Base-by-base conservation (phyloP, 1,139 yeast species). In the Hemisphaericaspora xylanilytica region DNA sequence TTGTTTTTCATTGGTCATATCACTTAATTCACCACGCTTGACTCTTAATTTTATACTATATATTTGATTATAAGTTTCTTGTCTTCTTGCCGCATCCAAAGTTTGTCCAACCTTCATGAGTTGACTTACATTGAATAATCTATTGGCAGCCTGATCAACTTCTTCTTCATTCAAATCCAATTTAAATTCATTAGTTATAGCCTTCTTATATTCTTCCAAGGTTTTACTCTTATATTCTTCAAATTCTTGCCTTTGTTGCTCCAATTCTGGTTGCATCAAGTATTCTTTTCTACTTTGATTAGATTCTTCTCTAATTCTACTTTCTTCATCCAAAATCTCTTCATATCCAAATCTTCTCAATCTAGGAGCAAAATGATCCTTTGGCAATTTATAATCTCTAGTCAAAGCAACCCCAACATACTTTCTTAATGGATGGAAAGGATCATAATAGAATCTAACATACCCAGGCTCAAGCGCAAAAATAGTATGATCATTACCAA, bases 401-500 rank as follows among this genome's bases (percentile, higher is more conserved):
- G 70, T 70, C 43, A 92, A 72, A 2, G 95, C 90, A 38, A 92
- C 81, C 30, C 98, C 98, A 41, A 89, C 88, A 56, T 86, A 86
- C 59, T 84, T 85, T 61, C 97, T 80, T 57, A 81, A 78, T 32
- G 97, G 97, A 57, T 92, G 98, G 73, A 90, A 90, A n/a, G 98
- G 98, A 66, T 92, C 97, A 48, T 81, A 70, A 61, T 92, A 92
- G 65, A 80, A 92, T 49, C 95, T 78, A 35, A 92, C 97, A 59
- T 71, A 89, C 17, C 98, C 98, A 2, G 97, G 96, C 56, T 92
- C 97, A 33, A 73, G 58, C 2, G 98, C 97, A 64, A 74, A 89
- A 28, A 92, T 78, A 3, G 98, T 92, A 59, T 90, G 97, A 60
- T 92, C 98, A 51, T 80, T 82, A 48, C 99, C 98, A 47, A 92